Evolutionary conservation across 1,284 basidiomycete species (phyloP), one percentile per base, ranked within the genome.

Genomic region (Trametes versicolor): DNA sequence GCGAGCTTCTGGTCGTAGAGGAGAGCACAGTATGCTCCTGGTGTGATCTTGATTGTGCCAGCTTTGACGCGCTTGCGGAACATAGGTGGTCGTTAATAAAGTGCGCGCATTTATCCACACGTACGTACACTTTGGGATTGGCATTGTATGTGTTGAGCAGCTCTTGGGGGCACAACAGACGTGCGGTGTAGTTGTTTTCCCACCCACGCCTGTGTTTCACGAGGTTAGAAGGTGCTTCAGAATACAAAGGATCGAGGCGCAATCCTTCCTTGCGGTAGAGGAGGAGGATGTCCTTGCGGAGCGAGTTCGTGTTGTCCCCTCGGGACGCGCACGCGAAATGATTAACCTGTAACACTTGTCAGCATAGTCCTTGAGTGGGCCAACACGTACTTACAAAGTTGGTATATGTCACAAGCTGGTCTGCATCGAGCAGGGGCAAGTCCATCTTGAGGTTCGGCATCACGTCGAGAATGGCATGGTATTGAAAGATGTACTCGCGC

Each of bases 401-500:
- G 21, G 7, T 23, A 8, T 6, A 12, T 5, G n/a, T 21, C 5
- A 23, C 12, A 21, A 47, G 43, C n/a, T 47, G 5, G n/a, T 51
- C 55, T 4, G 34, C 27, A 23, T 57, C 43, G 29, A 57, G 19
- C 15, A 32, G n/a, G 10, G 32, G 3, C 5, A 32, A 4, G 27
- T 47, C 29, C 5, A 6, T 36, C 19, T 47, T 34, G 27, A 57
- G 55, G 19, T 48, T 43, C 3, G 55, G 55, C 0, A 57, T n/a
- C 17, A 47, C 1, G 4, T 57, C 55, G 17, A 57, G 29, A 0
- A 57, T 47, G 17, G 25, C 41, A 12, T 36, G 29, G 23, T 47
- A 57, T 25, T 57, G 55, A 19, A 21, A 57, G 5, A 57, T 13
- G n/a, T 34, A 29, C 27, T 57, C 43, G n/a, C 43, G 41, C 55